Evolutionary conservation across 352 stramenopile genomes (phyloP), one percentile per base, ranked within the genome.

Genomic region (Globisporangium radiosum): DNA sequence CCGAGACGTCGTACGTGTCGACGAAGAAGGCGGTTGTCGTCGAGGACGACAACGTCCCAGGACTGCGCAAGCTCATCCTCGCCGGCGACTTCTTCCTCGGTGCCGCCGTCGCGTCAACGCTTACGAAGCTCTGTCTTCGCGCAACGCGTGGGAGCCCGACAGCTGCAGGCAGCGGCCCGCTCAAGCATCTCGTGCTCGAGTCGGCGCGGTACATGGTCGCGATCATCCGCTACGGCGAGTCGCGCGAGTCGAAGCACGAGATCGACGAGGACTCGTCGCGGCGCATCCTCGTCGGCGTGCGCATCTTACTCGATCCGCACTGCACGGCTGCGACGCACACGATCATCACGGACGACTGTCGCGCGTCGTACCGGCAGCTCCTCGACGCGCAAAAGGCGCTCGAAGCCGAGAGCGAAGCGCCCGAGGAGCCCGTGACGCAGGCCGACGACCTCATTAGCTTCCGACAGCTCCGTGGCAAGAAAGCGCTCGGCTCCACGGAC

Each of bases 381-480:
- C 60, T 94, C 54, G 83, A 90, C n/a, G 69, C 71, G 8, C 83
- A 92, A 60, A 88, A 93, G 59, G 73, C 74, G 9, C 65, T 78
- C 47, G 78, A 90, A 43, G 74, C 72, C 37, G 82, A 93, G 63
- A 74, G 78, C 56, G 78, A 82, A 42, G 63, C 66, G 5, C 63
- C 69, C 7, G 82, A 85, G 17, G 82, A 85, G 52, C 76, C 76
- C 11, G 62, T 88, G 48, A 86, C 87, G 52, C 75, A 91, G 42
- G 77, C 85, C n/a, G 96, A 99, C 68, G 95, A 98, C 68, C 78
- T 99, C 53, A 99, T 99, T 73, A 96, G 96, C 72, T 99, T 99
- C 74, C 90, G 96, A 19, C 97, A 99, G 65, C 71, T 99, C 17
- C 88, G 93, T 25, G 90, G 83, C 48, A 90, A 96, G 63, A 95